phyloP scores from a whole-genome alignment of 306 rosid species.

The Inga oerstediana region DNA sequence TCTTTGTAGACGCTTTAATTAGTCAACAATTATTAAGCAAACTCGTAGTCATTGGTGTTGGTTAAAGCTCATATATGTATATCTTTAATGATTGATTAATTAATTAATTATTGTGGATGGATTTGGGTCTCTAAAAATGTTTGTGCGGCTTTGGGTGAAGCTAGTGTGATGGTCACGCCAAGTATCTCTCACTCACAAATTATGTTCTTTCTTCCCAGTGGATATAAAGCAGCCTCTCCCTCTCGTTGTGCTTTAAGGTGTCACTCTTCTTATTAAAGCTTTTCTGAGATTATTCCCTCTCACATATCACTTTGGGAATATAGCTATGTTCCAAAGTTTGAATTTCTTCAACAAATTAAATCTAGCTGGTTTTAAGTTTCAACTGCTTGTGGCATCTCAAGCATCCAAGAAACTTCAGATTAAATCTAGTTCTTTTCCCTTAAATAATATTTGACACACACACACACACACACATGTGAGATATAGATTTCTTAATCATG shows the following conservation, averaged over 20 bases:
- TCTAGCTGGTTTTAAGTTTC: neutral
- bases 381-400: neutral
- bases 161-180: conserved; percentile 60
- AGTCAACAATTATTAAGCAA: neutral
- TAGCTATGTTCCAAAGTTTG: conserved; percentile 38
- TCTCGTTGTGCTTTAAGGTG: conserved; percentile 41
- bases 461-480: neutral
- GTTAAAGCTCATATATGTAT: neutral
- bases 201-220: conserved; percentile 20
- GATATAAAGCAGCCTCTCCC: conserved; percentile 40
- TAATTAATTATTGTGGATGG: too few species aligned
- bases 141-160: neutral
- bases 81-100: neutral
- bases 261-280: conserved; percentile 45
- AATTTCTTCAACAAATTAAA: neutral
- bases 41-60: neutral
- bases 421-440: neutral
- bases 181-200: conserved; percentile 3
- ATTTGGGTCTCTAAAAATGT: neutral
- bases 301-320: neutral
- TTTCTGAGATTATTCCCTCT: conserved; percentile 45
- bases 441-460: neutral
- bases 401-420: neutral
- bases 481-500: neutral
- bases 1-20: neutral